These are phyloP conservation scores for Diatrype stigma DNA, from an alignment of 2,329 filamentous ascomycete species.

Conservation along the genomic window DNA sequence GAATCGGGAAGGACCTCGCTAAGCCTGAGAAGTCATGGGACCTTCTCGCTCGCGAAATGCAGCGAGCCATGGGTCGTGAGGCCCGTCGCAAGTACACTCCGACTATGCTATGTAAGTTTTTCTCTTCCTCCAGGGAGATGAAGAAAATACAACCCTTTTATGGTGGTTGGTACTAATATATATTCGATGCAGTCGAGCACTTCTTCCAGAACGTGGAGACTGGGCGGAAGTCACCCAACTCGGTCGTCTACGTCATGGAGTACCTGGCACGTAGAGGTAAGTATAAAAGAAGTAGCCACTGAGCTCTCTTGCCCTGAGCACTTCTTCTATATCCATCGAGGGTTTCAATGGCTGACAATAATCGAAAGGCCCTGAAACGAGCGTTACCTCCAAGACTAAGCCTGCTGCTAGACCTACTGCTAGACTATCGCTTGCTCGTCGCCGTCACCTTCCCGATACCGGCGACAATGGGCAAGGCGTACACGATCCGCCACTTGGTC, in stretches of 20 bases:
- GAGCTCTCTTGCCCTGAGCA: background rate
- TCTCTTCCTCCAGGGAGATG: background rate
- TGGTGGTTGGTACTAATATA: too few relatives aligned
- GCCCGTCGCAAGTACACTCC: constrained; percentile 36
- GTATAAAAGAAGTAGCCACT: background rate
- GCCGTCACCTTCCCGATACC: too few relatives aligned
- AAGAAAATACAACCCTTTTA: too few relatives aligned
- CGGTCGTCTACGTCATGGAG: constrained; percentile 29
- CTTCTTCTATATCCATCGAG: background rate
- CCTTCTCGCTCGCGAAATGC: constrained; percentile 35
- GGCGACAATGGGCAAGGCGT: too few relatives aligned
- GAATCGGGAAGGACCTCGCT: constrained; percentile 20
- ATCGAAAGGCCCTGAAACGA: too few relatives aligned
- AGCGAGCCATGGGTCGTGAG: constrained; percentile 27
- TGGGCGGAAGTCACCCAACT: constrained; percentile 33
- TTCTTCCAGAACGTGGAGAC: constrained; percentile 41
- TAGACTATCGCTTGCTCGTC: too few relatives aligned
- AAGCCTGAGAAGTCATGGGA: constrained; percentile 31
- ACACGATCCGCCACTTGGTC: too few relatives aligned
- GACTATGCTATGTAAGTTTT: constrained; percentile 36
- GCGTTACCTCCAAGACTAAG: too few relatives aligned
- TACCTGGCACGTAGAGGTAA: constrained; percentile 23
- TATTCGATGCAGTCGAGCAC: constrained; percentile 35
- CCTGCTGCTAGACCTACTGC: too few relatives aligned
- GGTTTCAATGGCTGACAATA: too few relatives aligned